phyloP scores from a whole-genome alignment of 2,329 filamentous ascomycete species.

The Colletotrichum ledebouriae region DNA sequence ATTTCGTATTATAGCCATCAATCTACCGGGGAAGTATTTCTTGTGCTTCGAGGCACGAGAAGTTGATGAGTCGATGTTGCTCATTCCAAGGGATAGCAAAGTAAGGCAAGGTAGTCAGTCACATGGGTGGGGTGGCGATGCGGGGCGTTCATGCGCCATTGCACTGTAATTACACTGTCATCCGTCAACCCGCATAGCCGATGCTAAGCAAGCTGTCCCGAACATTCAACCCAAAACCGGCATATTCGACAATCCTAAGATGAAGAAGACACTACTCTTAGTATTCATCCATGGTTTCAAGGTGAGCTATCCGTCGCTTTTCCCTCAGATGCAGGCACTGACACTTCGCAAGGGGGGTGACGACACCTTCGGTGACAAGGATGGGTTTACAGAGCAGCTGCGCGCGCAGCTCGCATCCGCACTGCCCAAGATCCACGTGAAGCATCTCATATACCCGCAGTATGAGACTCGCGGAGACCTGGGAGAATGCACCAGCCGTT shows the following conservation, averaged over 20 bases:
- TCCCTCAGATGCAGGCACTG: not conserved
- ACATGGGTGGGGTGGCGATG: constrained; percentile 39
- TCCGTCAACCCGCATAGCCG: constrained; percentile 8
- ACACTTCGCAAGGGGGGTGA: constrained; percentile 73
- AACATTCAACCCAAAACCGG: constrained; percentile 5
- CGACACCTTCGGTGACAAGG: constrained; percentile 77
- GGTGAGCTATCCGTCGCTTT: constrained; percentile 54
- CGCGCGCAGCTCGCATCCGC: constrained; percentile 72
- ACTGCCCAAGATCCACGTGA: constrained; percentile 77
- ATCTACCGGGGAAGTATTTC: not conserved
- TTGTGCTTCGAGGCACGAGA: not conserved
- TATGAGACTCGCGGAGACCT: constrained; percentile 88
- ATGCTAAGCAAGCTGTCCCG: constrained; percentile 10
- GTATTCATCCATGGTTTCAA: constrained; percentile 94
- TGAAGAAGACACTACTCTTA: constrained; percentile 84
- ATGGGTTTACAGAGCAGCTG: constrained; percentile 79
- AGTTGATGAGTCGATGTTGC: constrained; percentile 2
- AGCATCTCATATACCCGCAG: constrained; percentile 79
- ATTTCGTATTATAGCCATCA: too few relatives aligned
- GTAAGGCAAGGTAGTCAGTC: not conserved
- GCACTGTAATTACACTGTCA: constrained; percentile 16
- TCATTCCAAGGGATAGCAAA: not conserved
- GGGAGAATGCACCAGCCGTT: constrained; percentile 76
- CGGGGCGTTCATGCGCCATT: constrained; percentile 11
- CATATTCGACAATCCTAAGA: constrained; percentile 57